Percentiles rank a stretch among this genome's conserved stretches.
phyloP scores from a whole-genome alignment of 1,139 yeast genomes.

The Hemisphaericaspora xylofermentans region DNA sequence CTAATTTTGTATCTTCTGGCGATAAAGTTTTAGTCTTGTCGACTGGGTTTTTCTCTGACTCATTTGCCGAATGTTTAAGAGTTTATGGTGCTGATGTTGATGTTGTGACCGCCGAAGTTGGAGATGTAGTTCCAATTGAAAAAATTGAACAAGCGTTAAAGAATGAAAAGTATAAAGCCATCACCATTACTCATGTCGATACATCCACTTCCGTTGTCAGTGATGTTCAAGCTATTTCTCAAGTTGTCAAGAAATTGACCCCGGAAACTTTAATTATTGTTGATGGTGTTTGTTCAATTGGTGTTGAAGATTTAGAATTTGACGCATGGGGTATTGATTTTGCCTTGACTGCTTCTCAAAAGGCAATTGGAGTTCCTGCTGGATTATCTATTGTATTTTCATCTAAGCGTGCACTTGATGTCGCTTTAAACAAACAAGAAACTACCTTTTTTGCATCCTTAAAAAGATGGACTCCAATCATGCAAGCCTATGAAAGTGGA shows the following conservation, averaged over 20 bases:
- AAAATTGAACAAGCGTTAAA: constrained; percentile 56
- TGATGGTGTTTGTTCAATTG: constrained; percentile 94
- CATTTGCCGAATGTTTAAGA: constrained; percentile 75
- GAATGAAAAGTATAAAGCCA: constrained; percentile 55
- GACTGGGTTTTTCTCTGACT: constrained; percentile 91
- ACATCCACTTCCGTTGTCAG: constrained; percentile 91
- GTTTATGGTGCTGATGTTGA: constrained; percentile 72
- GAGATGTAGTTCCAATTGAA: constrained; percentile 64
- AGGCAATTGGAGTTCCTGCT: constrained; percentile 93
- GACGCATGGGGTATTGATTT: constrained; percentile 90
- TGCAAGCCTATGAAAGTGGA: constrained; percentile 84
- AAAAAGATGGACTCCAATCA: constrained; percentile 85
- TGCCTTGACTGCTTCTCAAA: constrained; percentile 89
- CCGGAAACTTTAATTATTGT: constrained; percentile 84
- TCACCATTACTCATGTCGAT: constrained; percentile 93
- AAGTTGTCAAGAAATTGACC: constrained; percentile 57
- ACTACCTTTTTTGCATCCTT: constrained; percentile 72
- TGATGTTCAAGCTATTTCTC: constrained; percentile 65
- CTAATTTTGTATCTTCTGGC: constrained; percentile 70
- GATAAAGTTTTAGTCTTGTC: constrained; percentile 76
- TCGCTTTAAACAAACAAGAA: constrained; percentile 58
- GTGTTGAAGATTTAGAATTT: constrained; percentile 81
- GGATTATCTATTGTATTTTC: constrained; percentile 81
- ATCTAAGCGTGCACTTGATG: constrained; percentile 69
- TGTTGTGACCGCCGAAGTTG: constrained; percentile 68